Percentiles rank a stretch among this genome's conserved stretches.
phyloP scores from a whole-genome alignment of 331 rosid genomes.

The Telfairia occidentalis region DNA sequence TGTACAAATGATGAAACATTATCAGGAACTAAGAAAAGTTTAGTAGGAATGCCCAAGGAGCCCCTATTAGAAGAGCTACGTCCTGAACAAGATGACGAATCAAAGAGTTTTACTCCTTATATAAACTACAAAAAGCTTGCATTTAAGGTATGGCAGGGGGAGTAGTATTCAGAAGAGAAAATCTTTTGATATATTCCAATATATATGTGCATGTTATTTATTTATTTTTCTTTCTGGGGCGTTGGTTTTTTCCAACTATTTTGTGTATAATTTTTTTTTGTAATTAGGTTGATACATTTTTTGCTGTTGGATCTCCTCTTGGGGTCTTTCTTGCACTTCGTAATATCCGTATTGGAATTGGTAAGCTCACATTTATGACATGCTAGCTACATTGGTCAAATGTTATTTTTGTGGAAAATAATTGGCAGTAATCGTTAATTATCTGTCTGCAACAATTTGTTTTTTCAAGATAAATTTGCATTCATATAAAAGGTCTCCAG shows the following conservation, averaged over 20 bases:
- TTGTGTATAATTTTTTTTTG: slow-evolving; percentile 3
- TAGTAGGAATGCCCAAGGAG: slow-evolving; percentile 25
- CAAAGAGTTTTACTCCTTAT: slow-evolving; percentile 51
- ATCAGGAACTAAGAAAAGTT: slow-evolving; percentile 29
- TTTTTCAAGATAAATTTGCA: not conserved
- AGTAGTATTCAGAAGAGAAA: not conserved
- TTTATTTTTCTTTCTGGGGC: not conserved
- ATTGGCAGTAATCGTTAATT: not conserved
- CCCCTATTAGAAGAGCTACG: slow-evolving; percentile 28
- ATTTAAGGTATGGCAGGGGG: slow-evolving; percentile 46
- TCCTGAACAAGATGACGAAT: slow-evolving; percentile 32
- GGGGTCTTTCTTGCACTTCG: slow-evolving; percentile 97
- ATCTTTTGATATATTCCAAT: not conserved
- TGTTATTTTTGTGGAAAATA: not conserved
- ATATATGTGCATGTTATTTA: not conserved
- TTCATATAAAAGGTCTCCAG: not conserved
- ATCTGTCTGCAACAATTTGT: not conserved
- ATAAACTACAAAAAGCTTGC: slow-evolving; percentile 77
- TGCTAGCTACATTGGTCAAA: slow-evolving; percentile 6
- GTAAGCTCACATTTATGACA: slow-evolving; percentile 26
- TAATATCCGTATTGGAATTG: slow-evolving; percentile 76
- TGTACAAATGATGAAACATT: not conserved
- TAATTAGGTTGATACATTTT: slow-evolving; percentile 88
- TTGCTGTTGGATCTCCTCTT: slow-evolving; percentile 97
- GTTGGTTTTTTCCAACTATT: not conserved